Percentiles rank a stretch among this genome's conserved stretches.
Conservation (phyloP, 1,139 yeast genomes). For the Hansenula sp. region DNA sequence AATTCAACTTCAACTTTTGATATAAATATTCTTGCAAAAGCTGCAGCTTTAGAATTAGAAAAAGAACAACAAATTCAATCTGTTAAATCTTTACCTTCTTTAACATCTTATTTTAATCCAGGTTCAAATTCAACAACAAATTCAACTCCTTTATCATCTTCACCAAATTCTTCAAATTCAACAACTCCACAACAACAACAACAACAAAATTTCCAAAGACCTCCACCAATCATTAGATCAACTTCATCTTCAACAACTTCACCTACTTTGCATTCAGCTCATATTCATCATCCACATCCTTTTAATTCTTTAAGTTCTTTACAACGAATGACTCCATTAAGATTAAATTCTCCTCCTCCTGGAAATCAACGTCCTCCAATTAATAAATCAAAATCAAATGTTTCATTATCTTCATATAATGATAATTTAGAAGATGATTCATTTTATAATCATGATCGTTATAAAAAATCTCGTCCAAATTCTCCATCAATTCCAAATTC, state of each 20-base stretch:
- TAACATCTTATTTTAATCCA: conserved; percentile 49
- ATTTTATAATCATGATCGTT: conserved; percentile 41
- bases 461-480: conserved; percentile 71
- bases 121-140: conserved; percentile 1
- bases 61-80: conserved; percentile 32
- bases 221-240: conserved; percentile 18
- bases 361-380: conserved; percentile 8
- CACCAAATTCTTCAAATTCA: not conserved
- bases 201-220: conserved; percentile 14
- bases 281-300: conserved; percentile 29
- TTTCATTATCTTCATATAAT: conserved; percentile 25
- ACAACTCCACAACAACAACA: conserved; percentile 14
- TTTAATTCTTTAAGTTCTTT: conserved; percentile 43
- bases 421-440: conserved; percentile 39
- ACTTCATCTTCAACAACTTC: conserved; percentile 6
- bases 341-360: conserved; percentile 26
- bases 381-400: conserved; percentile 23
- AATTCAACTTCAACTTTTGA: conserved; percentile 52
- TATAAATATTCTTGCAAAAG: conserved; percentile 74
- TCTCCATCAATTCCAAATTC: conserved; percentile 68
- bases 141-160: conserved; percentile 1
- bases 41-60: conserved; percentile 76
- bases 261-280: conserved; percentile 22
- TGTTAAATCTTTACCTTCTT: conserved; percentile 60
- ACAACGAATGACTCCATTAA: conserved; percentile 52